Evolutionary conservation across 139 green algal genomes (phyloP), one percentile per base, ranked within the genome.

Genomic region (Chlamydomonas schloesseri): DNA sequence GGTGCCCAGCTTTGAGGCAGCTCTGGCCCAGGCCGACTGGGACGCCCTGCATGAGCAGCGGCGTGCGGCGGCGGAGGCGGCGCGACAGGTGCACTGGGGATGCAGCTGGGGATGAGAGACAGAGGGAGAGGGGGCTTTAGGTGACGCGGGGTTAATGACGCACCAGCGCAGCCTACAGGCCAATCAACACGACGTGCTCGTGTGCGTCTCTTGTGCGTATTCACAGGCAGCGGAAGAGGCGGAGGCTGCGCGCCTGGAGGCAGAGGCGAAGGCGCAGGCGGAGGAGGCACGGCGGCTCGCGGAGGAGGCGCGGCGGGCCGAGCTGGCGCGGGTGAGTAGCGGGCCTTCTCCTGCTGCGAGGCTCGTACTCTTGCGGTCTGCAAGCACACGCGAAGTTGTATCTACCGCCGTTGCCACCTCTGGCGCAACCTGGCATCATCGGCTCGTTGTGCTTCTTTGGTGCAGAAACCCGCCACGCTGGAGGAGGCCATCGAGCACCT

Each of bases 401-500:
- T n/a, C n/a, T n/a, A n/a, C n/a, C n/a, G n/a, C n/a, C n/a, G n/a
- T n/a, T n/a, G n/a, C n/a, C n/a, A n/a, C n/a, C n/a, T n/a, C n/a
- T n/a, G n/a, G n/a, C n/a, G n/a, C n/a, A n/a, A n/a, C n/a, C n/a
- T n/a, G n/a, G n/a, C n/a, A n/a, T n/a, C n/a, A n/a, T n/a, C n/a
- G n/a, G n/a, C n/a, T n/a, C n/a, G n/a, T n/a, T n/a, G n/a, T n/a
- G n/a, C n/a, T n/a, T n/a, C n/a, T n/a, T n/a, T n/a, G n/a, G n/a
- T n/a, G n/a, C 90, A 95, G 92, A 95, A 95, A 75, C 92, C 92
- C 4, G 84, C 86, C 26, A 95, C 92, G 8, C 73, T 95, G 65
- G 89, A 92, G 28, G 92, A 95, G 53, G 92, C 92, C 0, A 83
- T 95, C 34, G 53, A 92, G 26, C 80, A 92, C 31, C 70, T 93